phyloP scores from a whole-genome alignment of 805 yeast species.

The Tetrapisispora arboricola region DNA sequence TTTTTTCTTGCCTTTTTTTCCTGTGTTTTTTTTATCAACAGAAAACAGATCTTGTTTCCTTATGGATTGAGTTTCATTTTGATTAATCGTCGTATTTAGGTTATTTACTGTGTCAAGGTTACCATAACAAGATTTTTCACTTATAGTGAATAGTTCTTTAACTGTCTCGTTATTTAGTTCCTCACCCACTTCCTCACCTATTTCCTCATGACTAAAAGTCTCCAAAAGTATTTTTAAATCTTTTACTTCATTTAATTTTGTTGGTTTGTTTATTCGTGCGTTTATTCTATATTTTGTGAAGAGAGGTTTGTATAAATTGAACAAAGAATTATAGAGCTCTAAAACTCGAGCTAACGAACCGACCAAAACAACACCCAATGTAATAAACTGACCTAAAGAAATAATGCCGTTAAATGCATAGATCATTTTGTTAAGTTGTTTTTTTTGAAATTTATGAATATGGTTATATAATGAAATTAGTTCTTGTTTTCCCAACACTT shows the following conservation, averaged over 20 bases:
- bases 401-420: conserved; percentile 56
- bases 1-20: conserved; percentile 9
- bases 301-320: conserved; percentile 7
- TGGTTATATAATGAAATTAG: conserved; percentile 9
- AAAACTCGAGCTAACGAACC: conserved; percentile 44
- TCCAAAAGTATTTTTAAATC: conserved; percentile 3
- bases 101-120: too few species aligned
- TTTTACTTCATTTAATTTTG: not conserved
- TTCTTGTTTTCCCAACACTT: conserved; percentile 7
- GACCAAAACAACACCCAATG: conserved; percentile 58
- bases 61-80: too few species aligned
- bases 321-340: conserved; percentile 10
- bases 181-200: conserved; percentile 3
- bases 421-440: conserved; percentile 40
- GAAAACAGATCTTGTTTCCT: too few species aligned
- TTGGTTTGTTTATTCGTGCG: not conserved
- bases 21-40: not conserved
- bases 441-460: conserved; percentile 24
- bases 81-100: not conserved
- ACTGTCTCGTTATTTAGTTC: not conserved
- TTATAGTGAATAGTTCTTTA: too few species aligned
- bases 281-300: not conserved
- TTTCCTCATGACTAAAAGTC: conserved; percentile 1
- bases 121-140: too few species aligned
- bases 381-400: conserved; percentile 66